Conservation (phyloP, 208 protist species). For the Leishmania tarentolae region DNA sequence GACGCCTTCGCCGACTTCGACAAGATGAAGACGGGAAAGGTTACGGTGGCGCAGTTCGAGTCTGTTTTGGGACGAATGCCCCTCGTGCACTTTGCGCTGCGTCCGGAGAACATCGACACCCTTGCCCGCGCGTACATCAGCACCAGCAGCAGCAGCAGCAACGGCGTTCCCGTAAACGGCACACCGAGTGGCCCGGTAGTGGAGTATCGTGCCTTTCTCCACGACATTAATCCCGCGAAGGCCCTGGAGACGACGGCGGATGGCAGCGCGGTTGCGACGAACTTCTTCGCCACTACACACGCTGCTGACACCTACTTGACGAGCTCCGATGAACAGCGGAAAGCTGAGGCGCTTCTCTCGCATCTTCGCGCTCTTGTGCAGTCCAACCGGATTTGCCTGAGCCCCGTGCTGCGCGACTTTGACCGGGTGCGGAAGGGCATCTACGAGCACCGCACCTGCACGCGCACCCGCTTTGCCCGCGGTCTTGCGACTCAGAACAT, state of each 20-base stretch:
- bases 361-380: conserved; percentile 58
- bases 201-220: conserved; percentile 77
- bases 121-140: conserved; percentile 68
- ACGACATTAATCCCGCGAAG: conserved; percentile 59
- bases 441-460: conserved; percentile 87
- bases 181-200: conserved; percentile 32
- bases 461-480: conserved; percentile 78
- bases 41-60: conserved; percentile 82
- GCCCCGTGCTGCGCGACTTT: conserved; percentile 88
- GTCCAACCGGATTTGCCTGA: conserved; percentile 82
- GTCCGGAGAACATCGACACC: conserved; percentile 55
- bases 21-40: conserved; percentile 74
- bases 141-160: conserved; percentile 10
- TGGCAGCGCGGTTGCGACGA: conserved; percentile 28
- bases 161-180: neutral
- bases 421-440: conserved; percentile 83
- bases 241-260: conserved; percentile 9
- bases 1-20: conserved; percentile 87
- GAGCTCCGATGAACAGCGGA: conserved; percentile 24
- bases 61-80: conserved; percentile 75
- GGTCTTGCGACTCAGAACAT: conserved; percentile 85
- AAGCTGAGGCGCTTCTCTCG: conserved; percentile 48
- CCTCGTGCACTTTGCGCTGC: conserved; percentile 80
- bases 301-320: conserved; percentile 54
- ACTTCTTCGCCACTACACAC: conserved; percentile 65